Evolutionary conservation across 371 early-diverging fungal genomes (phyloP).

Genomic region (Rhizomucor pusillus): DNA sequence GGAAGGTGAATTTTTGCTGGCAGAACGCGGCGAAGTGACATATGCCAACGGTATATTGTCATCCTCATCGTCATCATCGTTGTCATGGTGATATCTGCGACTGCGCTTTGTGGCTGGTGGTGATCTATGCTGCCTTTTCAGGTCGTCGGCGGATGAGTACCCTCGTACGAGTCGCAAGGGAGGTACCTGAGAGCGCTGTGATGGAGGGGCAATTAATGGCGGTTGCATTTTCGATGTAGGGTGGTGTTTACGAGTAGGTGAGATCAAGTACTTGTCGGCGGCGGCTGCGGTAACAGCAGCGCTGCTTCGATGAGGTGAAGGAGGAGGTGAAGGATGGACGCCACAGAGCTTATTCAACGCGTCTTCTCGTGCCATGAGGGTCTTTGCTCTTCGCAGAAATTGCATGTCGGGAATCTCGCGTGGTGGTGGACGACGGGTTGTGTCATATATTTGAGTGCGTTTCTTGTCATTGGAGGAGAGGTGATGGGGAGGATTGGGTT

Average conservation of each 20-base stretch:
- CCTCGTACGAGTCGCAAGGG: no score
- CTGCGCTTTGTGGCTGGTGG: not conserved
- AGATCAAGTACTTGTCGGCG: constrained; percentile 1
- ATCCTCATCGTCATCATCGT: constrained; percentile 3
- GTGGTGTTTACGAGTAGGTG: constrained; percentile 7
- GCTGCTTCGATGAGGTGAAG: not conserved
- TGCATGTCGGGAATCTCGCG: no score
- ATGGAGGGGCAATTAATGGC: not conserved
- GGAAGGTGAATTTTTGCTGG: no score
- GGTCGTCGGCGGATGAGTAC: no score
- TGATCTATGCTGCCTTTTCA: constrained; percentile 1
- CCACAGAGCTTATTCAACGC: constrained; percentile 7
- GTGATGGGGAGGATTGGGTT: no score
- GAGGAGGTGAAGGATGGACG: constrained; percentile 1
- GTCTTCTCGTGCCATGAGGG: constrained; percentile 8
- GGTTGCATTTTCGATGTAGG: constrained; percentile 1
- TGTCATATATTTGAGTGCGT: no score
- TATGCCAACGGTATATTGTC: constrained; percentile 8
- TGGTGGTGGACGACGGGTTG: no score
- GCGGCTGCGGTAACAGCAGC: not conserved
- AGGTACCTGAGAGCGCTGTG: no score
- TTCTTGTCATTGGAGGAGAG: no score
- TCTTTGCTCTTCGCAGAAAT: no score
- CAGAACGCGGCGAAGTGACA: not conserved
- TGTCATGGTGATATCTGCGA: not conserved